phyloP scores from a whole-genome alignment of 495 filamentous ascomycete species.

The Penicillium roqueforti region DNA sequence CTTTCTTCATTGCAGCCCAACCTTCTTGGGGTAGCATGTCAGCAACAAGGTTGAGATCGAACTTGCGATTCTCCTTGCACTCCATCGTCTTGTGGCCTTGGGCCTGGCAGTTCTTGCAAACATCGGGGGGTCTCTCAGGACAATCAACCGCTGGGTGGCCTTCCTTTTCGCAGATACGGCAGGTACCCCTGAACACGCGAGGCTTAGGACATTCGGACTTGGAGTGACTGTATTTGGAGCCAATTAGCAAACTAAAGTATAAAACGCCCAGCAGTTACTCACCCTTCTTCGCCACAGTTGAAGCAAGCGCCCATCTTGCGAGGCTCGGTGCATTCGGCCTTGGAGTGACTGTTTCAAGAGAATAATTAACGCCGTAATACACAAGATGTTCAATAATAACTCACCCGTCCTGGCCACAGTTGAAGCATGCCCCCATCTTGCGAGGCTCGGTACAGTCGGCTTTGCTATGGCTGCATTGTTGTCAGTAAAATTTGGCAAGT shows the following conservation, averaged over 20 bases:
- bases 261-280: background rate
- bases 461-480: conserved; percentile 7
- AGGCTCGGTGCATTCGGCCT: conserved; percentile 8
- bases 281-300: conserved; percentile 20
- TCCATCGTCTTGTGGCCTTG: conserved; percentile 61
- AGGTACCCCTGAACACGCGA: conserved; percentile 64
- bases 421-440: conserved; percentile 58
- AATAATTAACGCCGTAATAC: background rate
- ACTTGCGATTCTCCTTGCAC: conserved; percentile 66
- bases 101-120: conserved; percentile 72
- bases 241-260: background rate
- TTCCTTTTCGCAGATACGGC: conserved; percentile 65
- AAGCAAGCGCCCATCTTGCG: conserved; percentile 10
- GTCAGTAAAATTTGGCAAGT: background rate
- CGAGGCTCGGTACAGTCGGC: conserved; percentile 5
- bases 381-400: conserved; percentile 2
- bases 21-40: conserved; percentile 60
- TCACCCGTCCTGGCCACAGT: conserved; percentile 72
- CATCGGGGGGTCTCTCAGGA: conserved; percentile 55
- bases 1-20: conserved; percentile 63
- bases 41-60: conserved; percentile 58
- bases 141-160: conserved; percentile 72
- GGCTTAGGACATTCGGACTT: conserved; percentile 67
- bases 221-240: conserved; percentile 29
- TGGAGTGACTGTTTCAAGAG: background rate